These are phyloP conservation scores for Podospora australis DNA, from an alignment of 495 filamentous ascomycete species.

Conservation along the genomic window DNA sequence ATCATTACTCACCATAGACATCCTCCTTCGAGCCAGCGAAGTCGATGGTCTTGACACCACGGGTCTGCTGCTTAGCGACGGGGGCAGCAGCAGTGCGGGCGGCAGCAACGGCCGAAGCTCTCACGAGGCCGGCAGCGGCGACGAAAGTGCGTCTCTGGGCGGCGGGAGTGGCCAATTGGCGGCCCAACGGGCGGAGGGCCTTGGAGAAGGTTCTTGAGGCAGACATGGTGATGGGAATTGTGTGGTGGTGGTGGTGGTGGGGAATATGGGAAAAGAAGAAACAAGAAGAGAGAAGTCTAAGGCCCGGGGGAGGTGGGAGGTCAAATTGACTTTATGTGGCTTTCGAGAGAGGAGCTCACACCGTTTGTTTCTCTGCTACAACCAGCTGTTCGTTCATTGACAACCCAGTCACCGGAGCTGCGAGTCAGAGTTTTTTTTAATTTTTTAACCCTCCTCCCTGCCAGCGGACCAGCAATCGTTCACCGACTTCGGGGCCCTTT, in stretches of 20 bases:
- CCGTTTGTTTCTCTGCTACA: too few relatives aligned
- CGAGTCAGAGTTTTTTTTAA: constrained; percentile 26
- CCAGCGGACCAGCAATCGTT: constrained; percentile 9
- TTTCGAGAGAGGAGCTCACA: constrained; percentile 22
- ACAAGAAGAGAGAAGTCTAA: constrained; percentile 12
- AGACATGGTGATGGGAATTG: constrained; percentile 53
- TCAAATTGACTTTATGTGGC: background rate
- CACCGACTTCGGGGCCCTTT: constrained; percentile 27
- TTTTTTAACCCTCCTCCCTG: constrained; percentile 15
- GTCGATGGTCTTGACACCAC: constrained; percentile 84
- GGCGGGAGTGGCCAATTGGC: constrained; percentile 61
- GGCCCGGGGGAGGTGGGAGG: background rate
- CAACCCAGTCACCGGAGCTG: constrained; percentile 11
- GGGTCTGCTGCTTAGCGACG: constrained; percentile 52
- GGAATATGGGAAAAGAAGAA: constrained; percentile 14
- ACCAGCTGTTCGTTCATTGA: constrained; percentile 4
- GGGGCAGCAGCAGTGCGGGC: constrained; percentile 44
- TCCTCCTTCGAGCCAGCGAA: constrained; percentile 89
- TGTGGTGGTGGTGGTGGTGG: constrained; percentile 27
- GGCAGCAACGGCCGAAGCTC: constrained; percentile 46
- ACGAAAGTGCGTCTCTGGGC: constrained; percentile 65
- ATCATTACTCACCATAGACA: too few relatives aligned
- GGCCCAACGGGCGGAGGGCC: constrained; percentile 71
- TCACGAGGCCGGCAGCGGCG: constrained; percentile 54
- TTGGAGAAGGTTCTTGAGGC: constrained; percentile 76